phyloP scores from a whole-genome alignment of 2,329 filamentous ascomycete species.

The Monosporascus sp. region DNA sequence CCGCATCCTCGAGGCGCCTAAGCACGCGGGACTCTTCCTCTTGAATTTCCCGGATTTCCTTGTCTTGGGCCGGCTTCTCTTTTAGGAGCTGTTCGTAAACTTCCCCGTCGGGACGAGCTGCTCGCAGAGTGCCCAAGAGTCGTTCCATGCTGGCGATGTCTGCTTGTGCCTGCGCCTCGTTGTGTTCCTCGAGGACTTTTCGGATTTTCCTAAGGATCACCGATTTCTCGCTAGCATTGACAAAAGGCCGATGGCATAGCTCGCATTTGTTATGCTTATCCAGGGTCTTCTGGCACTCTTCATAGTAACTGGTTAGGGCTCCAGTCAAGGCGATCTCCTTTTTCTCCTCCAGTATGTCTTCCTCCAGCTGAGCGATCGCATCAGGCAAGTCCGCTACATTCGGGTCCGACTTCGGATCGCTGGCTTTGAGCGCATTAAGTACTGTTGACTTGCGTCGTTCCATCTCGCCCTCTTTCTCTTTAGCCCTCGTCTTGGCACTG shows the following conservation, averaged over 20 bases:
- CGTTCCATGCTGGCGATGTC: slow-evolving; percentile 48
- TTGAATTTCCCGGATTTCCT: slow-evolving; percentile 58
- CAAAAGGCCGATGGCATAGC: slow-evolving; percentile 69
- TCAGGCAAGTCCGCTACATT: slow-evolving; percentile 50
- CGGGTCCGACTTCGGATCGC: slow-evolving; percentile 34
- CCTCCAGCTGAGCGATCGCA: slow-evolving; percentile 44
- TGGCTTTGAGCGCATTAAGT: slow-evolving; percentile 39
- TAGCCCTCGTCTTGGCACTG: slow-evolving; percentile 57
- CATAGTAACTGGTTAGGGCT: slow-evolving; percentile 66
- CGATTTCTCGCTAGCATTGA: slow-evolving; percentile 55
- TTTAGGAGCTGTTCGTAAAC: slow-evolving; percentile 63
- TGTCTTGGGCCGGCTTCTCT: slow-evolving; percentile 66
- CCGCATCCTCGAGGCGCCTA: slow-evolving; percentile 60
- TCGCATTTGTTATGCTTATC: slow-evolving; percentile 68
- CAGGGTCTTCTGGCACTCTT: slow-evolving; percentile 59
- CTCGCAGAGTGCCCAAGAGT: slow-evolving; percentile 54
- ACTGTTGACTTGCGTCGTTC: slow-evolving; percentile 56
- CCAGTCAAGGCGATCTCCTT: slow-evolving; percentile 66
- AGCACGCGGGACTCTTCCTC: slow-evolving; percentile 56
- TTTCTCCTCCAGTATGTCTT: slow-evolving; percentile 55
- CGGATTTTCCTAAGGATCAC: slow-evolving; percentile 63
- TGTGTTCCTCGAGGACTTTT: slow-evolving; percentile 55
- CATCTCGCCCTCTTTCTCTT: slow-evolving; percentile 58
- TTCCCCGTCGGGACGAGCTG: slow-evolving; percentile 65
- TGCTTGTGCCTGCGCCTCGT: slow-evolving; percentile 56